These are phyloP conservation scores for Prunus salicina DNA, from an alignment of 306 rosid genomes.

Conservation along the genomic window DNA sequence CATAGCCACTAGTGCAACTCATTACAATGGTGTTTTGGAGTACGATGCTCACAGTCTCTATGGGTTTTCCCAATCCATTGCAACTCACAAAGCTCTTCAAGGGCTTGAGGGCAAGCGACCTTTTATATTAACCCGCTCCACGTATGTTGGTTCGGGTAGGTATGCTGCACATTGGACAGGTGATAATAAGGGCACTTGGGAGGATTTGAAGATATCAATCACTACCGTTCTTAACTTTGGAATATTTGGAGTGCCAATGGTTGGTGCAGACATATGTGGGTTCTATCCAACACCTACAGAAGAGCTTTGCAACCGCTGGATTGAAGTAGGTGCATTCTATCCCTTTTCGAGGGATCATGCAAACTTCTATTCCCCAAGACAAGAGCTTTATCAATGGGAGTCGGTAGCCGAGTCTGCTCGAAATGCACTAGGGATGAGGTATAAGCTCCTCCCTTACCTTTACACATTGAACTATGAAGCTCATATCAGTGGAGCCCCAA, in stretches of 20 bases:
- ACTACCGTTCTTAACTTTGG: slow-evolving; percentile 92
- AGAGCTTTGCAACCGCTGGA: slow-evolving; percentile 98
- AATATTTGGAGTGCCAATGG: slow-evolving; percentile 97
- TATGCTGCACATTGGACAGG: slow-evolving; percentile 99
- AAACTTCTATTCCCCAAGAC: slow-evolving; percentile 84
- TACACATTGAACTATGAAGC: slow-evolving; percentile 92
- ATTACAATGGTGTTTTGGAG: slow-evolving; percentile 85
- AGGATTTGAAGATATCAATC: slow-evolving; percentile 78
- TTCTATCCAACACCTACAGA: slow-evolving; percentile 90
- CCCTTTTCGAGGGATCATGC: slow-evolving; percentile 98
- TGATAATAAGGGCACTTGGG: slow-evolving; percentile 88
- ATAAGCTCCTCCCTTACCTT: slow-evolving; percentile 82
- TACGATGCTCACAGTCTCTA: slow-evolving; percentile 95
- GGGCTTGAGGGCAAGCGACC: slow-evolving; percentile 85
- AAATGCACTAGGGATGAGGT: slow-evolving; percentile 85
- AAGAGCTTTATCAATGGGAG: slow-evolving; percentile 95
- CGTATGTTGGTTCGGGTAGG: slow-evolving; percentile 86
- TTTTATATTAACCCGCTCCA: slow-evolving; percentile 78
- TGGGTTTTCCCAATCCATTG: slow-evolving; percentile 81
- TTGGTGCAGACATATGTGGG: slow-evolving; percentile 94
- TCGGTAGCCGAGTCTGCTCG: slow-evolving; percentile 85
- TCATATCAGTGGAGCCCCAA: slow-evolving; percentile 82
- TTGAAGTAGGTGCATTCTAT: slow-evolving; percentile 94
- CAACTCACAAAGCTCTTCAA: slow-evolving; percentile 84
- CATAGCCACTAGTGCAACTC: slow-evolving; percentile 90